Base-by-base conservation (phyloP, 345 rosid species). In the Schrenkiella parvula region DNA sequence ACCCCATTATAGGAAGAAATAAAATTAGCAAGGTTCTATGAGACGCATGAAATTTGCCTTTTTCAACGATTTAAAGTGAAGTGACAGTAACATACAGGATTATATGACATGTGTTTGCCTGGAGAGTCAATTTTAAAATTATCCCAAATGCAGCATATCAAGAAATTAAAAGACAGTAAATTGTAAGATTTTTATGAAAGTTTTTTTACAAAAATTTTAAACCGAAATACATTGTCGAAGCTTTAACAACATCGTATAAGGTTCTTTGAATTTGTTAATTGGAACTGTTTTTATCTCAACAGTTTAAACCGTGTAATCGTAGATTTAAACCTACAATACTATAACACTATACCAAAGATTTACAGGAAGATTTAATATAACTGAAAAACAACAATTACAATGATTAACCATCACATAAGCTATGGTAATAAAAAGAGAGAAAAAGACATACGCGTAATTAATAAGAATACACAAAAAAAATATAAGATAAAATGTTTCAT, bases 401-500 rank as follows among this genome's bases (percentile, higher is more conserved):
- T 29, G 11, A 4, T 28, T 46, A 71, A 62, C 6, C 23, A 41
- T 61, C 61, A 28, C 55, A 72, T 63, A 63, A 12, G 21, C 43
- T 32, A 64, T 43, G 63, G 57, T 55, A 44, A 21, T 53, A 53
- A 4, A 26, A 56, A 32, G 23, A 8, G 66, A 29, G 10, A 6
- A 50, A 59, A 34, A 42, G 12, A 75, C 18, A 75, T 23, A 41
- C 43, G 4, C 0, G 25, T 38, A 50, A 52, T 18, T 31, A 41
- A 61, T n/a, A n/a, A n/a, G n/a, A n/a, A n/a, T 60, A 75, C 79
- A 51, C 26, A 60, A 52, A 59, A 71, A n/a, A 39, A 51, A 34
- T 28, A 67, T 48, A 13, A 50, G n/a, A 22, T 19, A 13, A 50
- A 74, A 67, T 18, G 35, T 23, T 47, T 19, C 22, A 47, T 29